Conservation (phyloP, 768 basidiomycete genomes). For the Naganishia randhawae region DNA sequence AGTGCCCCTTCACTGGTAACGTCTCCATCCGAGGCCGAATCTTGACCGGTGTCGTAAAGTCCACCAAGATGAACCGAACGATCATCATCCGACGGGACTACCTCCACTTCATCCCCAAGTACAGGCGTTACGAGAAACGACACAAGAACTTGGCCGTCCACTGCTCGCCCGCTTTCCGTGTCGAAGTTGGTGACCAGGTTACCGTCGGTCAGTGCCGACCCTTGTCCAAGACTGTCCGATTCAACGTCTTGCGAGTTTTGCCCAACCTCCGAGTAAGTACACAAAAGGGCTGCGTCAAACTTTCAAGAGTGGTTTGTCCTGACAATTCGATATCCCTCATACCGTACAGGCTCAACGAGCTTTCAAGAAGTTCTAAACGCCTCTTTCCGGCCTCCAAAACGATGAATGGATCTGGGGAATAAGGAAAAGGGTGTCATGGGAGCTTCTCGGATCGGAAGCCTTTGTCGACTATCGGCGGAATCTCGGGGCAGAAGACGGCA, state of each 20-base stretch:
- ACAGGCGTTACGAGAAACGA: slow-evolving; percentile 85
- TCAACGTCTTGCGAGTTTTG: slow-evolving; percentile 92
- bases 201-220: slow-evolving; percentile 99
- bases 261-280: slow-evolving; percentile 4
- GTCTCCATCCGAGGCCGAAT: slow-evolving; percentile 99
- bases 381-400: neutral
- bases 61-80: slow-evolving; percentile 99
- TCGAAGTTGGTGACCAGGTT: slow-evolving; percentile 85
- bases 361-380: slow-evolving; percentile 77
- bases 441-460: slow-evolving; percentile 8
- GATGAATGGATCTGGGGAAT: slow-evolving; percentile 16
- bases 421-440: slow-evolving; percentile 9
- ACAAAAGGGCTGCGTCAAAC: too few species aligned
- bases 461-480: neutral
- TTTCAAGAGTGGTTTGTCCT: too few species aligned
- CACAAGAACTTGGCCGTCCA: slow-evolving; percentile 99
- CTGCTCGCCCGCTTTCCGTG: slow-evolving; percentile 97
- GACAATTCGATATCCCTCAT: slow-evolving; percentile 66
- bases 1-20: slow-evolving; percentile 97
- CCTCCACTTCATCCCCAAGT: slow-evolving; percentile 75
- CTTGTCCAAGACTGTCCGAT: slow-evolving; percentile 96
- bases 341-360: slow-evolving; percentile 86
- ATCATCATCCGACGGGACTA: slow-evolving; percentile 77
- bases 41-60: slow-evolving; percentile 93
- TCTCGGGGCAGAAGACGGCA: neutral